phyloP scores from a whole-genome alignment of 1,139 yeast species.

The Suhomyces chickasaworum region DNA sequence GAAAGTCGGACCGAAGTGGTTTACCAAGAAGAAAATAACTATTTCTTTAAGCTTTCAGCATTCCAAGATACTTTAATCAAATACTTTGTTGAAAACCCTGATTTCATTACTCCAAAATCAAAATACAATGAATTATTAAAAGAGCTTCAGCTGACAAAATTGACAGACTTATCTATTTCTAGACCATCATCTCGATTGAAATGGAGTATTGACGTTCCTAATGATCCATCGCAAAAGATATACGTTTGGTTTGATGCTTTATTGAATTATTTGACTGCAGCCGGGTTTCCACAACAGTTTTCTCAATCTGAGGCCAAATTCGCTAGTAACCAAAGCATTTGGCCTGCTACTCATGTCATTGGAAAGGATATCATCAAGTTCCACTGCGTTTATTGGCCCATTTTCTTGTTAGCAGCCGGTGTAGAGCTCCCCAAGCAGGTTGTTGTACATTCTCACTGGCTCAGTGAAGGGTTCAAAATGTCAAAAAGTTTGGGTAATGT shows the following conservation, averaged over 20 bases:
- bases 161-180: conserved; percentile 78
- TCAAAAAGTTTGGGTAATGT: conserved; percentile 92
- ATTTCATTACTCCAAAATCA: conserved; percentile 64
- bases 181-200: conserved; percentile 73
- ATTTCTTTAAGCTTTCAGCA: conserved; percentile 73
- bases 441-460: conserved; percentile 94
- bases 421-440: conserved; percentile 70
- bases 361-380: conserved; percentile 91
- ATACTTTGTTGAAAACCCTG: conserved; percentile 48
- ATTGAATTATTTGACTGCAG: conserved; percentile 76
- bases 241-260: conserved; percentile 99
- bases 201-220: conserved; percentile 94
- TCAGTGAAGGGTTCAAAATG: conserved; percentile 88
- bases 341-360: conserved; percentile 78
- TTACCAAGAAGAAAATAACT: conserved; percentile 79
- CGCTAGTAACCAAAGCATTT: conserved; percentile 21
- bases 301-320: conserved; percentile 5
- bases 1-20: conserved; percentile 80
- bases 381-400: conserved; percentile 95
- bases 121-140: conserved; percentile 57
- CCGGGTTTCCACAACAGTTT: conserved; percentile 55
- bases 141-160: conserved; percentile 51
- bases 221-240: conserved; percentile 72
- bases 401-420: conserved; percentile 81
- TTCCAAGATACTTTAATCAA: conserved; percentile 59